These are phyloP conservation scores for Polyrhizophydium stewartii DNA, from an alignment of 371 early-diverging fungal species.

Conservation along the genomic window DNA sequence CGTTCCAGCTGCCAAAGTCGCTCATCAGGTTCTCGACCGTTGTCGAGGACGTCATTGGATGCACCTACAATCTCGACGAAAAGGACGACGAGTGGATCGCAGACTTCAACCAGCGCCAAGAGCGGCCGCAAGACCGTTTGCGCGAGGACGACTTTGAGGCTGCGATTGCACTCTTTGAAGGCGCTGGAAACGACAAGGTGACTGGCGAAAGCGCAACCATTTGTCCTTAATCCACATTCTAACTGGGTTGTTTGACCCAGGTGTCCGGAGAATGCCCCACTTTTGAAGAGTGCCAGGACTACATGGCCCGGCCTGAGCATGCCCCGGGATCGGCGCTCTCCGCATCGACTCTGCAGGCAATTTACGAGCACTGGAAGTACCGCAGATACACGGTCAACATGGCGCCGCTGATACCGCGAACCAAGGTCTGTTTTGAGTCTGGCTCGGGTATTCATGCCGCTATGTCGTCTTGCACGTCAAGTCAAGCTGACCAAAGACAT, in stretches of 20 bases:
- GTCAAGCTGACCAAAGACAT: not conserved
- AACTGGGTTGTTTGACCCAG: not conserved
- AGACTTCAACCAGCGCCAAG: slow-evolving; percentile 17
- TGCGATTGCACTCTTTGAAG: slow-evolving; percentile 75
- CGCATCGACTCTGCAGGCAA: not conserved
- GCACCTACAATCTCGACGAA: slow-evolving; percentile 84
- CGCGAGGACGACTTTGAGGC: slow-evolving; percentile 73
- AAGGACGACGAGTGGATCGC: slow-evolving; percentile 71
- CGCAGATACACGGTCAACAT: slow-evolving; percentile 32
- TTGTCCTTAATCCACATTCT: slow-evolving; percentile 1
- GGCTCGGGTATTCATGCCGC: not conserved
- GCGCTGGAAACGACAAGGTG: slow-evolving; percentile 39
- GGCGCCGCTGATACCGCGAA: slow-evolving; percentile 55
- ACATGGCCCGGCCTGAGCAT: not conserved
- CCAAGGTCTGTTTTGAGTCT: slow-evolving; percentile 40
- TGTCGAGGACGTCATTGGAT: slow-evolving; percentile 82
- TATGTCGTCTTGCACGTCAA: not conserved
- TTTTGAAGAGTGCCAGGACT: slow-evolving; percentile 16
- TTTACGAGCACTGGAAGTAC: slow-evolving; percentile 50
- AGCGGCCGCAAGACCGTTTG: slow-evolving; percentile 12
- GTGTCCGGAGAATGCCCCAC: slow-evolving; percentile 27
- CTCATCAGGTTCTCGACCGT: slow-evolving; percentile 81
- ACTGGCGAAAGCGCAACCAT: not conserved
- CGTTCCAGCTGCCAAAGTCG: slow-evolving; percentile 69
- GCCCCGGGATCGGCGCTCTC: not conserved